Evolutionary conservation across 345 rosid genomes (phyloP).

Genomic region (Hevea brasiliensis): DNA sequence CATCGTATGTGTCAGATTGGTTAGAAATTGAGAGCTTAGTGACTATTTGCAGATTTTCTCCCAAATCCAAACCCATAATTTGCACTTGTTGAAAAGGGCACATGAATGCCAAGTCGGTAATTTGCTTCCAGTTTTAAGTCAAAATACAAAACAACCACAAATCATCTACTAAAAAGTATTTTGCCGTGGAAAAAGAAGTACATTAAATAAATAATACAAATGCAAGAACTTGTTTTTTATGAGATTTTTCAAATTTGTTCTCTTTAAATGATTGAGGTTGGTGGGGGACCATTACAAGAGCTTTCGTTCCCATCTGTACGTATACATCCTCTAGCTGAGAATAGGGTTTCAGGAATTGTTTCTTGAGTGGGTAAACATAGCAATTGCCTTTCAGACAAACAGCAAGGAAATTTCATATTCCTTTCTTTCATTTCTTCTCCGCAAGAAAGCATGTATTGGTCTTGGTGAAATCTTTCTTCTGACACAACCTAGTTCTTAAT

Average conservation of each 20-base stretch:
- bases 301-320: constrained; percentile 5
- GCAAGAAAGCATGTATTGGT: too few relatives aligned
- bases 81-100: not conserved
- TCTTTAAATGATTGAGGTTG: constrained; percentile 24
- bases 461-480: too few relatives aligned
- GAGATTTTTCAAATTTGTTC: not conserved
- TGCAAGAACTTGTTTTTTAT: too few relatives aligned
- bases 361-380: constrained; percentile 3
- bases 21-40: not conserved
- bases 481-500: too few relatives aligned
- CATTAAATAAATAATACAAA: too few relatives aligned
- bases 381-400: constrained; percentile 17
- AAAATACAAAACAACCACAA: not conserved
- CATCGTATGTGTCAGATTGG: not conserved
- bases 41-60: not conserved
- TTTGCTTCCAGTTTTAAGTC: not conserved
- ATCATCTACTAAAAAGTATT: too few relatives aligned
- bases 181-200: too few relatives aligned
- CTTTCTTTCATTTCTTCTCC: too few relatives aligned
- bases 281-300: constrained; percentile 18
- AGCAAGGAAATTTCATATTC: not conserved
- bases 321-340: constrained; percentile 5
- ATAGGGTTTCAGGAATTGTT: constrained; percentile 11
- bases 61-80: too few relatives aligned
- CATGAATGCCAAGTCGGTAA: constrained; percentile 7